phyloP scores from a whole-genome alignment of 257 asterid species.

The Solanum peruvianum region DNA sequence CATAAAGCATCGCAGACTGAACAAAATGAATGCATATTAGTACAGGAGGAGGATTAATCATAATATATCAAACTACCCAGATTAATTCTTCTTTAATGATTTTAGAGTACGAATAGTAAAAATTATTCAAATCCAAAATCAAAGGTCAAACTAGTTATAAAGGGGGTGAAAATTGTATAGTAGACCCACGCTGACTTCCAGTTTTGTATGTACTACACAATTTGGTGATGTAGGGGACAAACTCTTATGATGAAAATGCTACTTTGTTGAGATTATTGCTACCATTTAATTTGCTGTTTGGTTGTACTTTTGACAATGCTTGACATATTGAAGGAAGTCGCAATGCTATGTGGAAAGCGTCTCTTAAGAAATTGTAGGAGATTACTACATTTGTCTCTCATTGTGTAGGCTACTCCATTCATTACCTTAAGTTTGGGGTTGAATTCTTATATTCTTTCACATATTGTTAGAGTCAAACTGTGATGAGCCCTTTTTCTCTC shows the following conservation, averaged over 20 bases:
- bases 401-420: not conserved
- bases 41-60: too few species aligned
- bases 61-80: too few species aligned
- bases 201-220: too few species aligned
- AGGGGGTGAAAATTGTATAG: too few species aligned
- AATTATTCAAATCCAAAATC: too few species aligned
- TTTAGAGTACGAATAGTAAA: too few species aligned
- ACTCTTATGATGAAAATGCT: not conserved
- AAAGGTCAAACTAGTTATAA: too few species aligned
- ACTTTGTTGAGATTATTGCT: not conserved
- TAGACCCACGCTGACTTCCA: too few species aligned
- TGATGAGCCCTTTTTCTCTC: not conserved
- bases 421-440: not conserved
- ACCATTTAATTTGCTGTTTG: not conserved
- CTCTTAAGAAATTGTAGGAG: not conserved
- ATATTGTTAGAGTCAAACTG: not conserved
- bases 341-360: not conserved
- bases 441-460: not conserved
- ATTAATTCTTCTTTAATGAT: too few species aligned
- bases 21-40: too few species aligned
- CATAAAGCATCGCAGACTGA: too few species aligned
- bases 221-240: too few species aligned
- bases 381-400: not conserved
- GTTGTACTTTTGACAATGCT: not conserved
- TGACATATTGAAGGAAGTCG: not conserved